Evolutionary conservation across 768 basidiomycete species (phyloP).

Genomic region (Rhizopogon rudus): DNA sequence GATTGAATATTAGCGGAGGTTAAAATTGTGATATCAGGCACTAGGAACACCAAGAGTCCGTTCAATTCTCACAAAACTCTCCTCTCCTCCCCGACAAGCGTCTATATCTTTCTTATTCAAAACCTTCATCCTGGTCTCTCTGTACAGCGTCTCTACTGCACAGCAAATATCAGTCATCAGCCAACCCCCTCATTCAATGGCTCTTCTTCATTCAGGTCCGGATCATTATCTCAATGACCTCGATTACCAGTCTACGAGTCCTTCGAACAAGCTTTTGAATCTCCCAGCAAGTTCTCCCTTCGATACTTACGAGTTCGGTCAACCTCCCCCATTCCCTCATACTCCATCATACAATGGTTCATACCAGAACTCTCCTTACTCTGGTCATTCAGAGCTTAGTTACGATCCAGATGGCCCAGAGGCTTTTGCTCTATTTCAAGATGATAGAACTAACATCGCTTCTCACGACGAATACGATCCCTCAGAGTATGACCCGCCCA

Average conservation of each 20-base stretch:
- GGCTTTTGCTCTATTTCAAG: slow-evolving; percentile 44
- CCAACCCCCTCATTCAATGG: slow-evolving; percentile 8
- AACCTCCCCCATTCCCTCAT: slow-evolving; percentile 39
- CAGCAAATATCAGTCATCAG: not conserved
- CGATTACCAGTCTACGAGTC: slow-evolving; percentile 22
- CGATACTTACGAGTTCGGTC: slow-evolving; percentile 36
- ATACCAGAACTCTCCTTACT: slow-evolving; percentile 69
- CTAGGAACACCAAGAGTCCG: slow-evolving; percentile 7
- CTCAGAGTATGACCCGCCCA: slow-evolving; percentile 62
- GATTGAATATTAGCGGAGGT: slow-evolving; percentile 18
- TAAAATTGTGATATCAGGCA: slow-evolving; percentile 17
- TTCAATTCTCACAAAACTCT: slow-evolving; percentile 24
- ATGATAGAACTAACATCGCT: slow-evolving; percentile 33
- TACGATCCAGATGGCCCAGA: slow-evolving; percentile 45
- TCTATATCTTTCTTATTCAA: slow-evolving; percentile 5
- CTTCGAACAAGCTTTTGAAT: slow-evolving; percentile 22
- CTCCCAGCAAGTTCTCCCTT: slow-evolving; percentile 24
- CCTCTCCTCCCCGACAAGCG: slow-evolving; percentile 16
- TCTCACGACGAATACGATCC: slow-evolving; percentile 61
- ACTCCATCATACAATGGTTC: slow-evolving; percentile 60
- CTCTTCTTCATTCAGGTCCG: slow-evolving; percentile 24
- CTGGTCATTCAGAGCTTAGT: slow-evolving; percentile 61
- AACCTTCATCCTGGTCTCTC: not conserved
- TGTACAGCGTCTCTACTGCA: not conserved
- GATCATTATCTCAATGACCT: slow-evolving; percentile 14